A percentile compares a stretch with the other conserved stretches of the same genome.
phyloP scores from a whole-genome alignment of 2,329 filamentous ascomycete genomes.

The Colletotrichum theobromicola region DNA sequence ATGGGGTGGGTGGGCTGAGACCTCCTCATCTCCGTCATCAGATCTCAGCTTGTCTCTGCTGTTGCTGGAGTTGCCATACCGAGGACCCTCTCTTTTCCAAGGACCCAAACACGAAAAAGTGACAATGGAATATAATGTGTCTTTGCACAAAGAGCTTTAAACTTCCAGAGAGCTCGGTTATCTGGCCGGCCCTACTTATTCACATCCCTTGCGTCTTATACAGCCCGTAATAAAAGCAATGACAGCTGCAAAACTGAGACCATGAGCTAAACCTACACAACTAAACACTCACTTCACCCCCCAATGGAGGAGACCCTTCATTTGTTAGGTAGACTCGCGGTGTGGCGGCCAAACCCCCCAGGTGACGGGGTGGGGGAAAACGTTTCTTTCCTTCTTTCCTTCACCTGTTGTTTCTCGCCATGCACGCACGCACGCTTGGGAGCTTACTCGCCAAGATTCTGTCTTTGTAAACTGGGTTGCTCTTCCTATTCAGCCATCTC shows the following conservation, averaged over 20 bases:
- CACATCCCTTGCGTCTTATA: background rate
- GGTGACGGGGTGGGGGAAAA: background rate
- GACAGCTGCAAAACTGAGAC: background rate
- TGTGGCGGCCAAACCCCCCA: background rate
- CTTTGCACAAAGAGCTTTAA: rapidly evolving
- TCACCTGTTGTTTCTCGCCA: background rate
- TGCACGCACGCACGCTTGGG: background rate
- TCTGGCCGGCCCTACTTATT: no score
- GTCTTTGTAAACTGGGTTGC: background rate
- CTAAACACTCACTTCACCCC: no score
- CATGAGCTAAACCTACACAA: background rate
- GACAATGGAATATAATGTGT: background rate
- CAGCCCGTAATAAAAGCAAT: background rate
- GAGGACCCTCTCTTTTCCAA: background rate
- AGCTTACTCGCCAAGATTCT: background rate
- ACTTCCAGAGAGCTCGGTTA: no score
- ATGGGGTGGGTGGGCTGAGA: background rate
- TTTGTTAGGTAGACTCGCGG: background rate
- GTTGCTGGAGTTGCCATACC: background rate
- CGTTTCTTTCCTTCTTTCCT: background rate
- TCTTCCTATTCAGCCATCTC: background rate
- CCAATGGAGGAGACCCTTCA: no score
- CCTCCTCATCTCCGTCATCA: background rate
- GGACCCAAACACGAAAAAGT: background rate
- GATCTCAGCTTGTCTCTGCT: background rate